Percentiles rank a stretch among this genome's conserved stretches.
Evolutionary conservation across 2,329 filamentous ascomycete genomes (phyloP).

Genomic region (Botrytis hyacinthi): DNA sequence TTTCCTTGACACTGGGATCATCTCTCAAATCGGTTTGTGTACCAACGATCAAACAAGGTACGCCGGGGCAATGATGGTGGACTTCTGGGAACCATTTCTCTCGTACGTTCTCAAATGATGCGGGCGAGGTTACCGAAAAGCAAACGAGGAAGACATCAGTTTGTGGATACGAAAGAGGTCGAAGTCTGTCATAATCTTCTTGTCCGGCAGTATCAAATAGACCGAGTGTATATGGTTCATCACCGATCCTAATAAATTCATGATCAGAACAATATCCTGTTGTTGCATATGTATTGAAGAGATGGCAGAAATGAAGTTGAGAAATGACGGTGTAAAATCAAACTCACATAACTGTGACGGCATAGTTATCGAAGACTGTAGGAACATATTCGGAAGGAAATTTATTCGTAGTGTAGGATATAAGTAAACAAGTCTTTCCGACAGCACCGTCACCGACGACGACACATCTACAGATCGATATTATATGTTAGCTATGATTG

Average conservation of each 20-base stretch:
- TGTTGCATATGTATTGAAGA: neutral
- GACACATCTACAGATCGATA: conserved; percentile 69
- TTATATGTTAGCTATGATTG: conserved; percentile 17
- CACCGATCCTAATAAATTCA: conserved; percentile 74
- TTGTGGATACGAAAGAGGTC: conserved; percentile 95
- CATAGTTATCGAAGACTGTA: conserved; percentile 99
- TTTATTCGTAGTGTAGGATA: conserved; percentile 99
- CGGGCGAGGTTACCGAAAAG: conserved; percentile 96
- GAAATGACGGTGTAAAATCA: conserved; percentile 3
- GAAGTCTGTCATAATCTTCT: conserved; percentile 97
- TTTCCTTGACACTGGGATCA: conserved; percentile 81
- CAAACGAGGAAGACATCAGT: conserved; percentile 99
- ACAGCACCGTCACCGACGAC: conserved; percentile 99
- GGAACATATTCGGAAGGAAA: conserved; percentile 99
- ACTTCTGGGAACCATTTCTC: conserved; percentile 99
- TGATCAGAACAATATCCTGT: conserved; percentile 22
- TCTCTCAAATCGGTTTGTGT: conserved; percentile 96
- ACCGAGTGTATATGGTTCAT: conserved; percentile 95
- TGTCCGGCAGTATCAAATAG: conserved; percentile 98
- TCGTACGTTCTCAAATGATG: conserved; percentile 97
- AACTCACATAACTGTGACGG: conserved; percentile 97
- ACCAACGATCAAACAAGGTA: conserved; percentile 95
- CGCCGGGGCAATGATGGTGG: conserved; percentile 95
- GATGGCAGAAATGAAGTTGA: neutral
- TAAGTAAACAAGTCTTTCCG: conserved; percentile 97